Evolutionary conservation across 192 early-diverging fungal genomes (phyloP).

Genomic region (Spizellomyces sp.): DNA sequence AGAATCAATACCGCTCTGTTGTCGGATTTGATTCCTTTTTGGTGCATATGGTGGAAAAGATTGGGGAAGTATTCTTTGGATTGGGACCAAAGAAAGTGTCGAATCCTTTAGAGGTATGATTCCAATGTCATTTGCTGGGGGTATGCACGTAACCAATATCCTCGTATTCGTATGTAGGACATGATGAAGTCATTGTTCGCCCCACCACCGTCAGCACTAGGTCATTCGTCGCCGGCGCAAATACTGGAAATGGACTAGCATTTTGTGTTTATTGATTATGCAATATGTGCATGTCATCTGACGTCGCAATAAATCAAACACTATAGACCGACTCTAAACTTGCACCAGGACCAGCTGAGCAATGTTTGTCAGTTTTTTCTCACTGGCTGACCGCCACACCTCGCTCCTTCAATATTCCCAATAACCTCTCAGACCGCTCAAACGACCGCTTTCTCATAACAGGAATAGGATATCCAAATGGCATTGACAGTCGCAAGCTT

Average conservation of each 20-base stretch:
- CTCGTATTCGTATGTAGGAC: constrained; percentile 24
- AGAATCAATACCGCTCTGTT: constrained; percentile 33
- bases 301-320: no score
- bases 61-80: constrained; percentile 39
- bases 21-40: constrained; percentile 37
- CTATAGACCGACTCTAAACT: no score
- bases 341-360: no score
- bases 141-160: not conserved
- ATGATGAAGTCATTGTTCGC: constrained; percentile 50
- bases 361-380: no score
- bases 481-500: not conserved
- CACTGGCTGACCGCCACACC: no score
- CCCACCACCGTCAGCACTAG: constrained; percentile 15
- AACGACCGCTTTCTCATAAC: not conserved
- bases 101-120: constrained; percentile 45
- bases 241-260: no score
- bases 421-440: not conserved
- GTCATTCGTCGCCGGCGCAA: no score
- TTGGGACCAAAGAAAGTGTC: constrained; percentile 37
- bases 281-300: no score
- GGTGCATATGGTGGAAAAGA: constrained; percentile 34
- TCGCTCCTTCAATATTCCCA: not conserved
- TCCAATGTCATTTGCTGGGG: not conserved
- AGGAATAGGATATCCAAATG: not conserved
- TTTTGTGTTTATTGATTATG: no score